Evolutionary conservation across 345 rosid species (phyloP), one percentile per base, ranked within the genome.

Genomic region (Brassica rapa): DNA sequence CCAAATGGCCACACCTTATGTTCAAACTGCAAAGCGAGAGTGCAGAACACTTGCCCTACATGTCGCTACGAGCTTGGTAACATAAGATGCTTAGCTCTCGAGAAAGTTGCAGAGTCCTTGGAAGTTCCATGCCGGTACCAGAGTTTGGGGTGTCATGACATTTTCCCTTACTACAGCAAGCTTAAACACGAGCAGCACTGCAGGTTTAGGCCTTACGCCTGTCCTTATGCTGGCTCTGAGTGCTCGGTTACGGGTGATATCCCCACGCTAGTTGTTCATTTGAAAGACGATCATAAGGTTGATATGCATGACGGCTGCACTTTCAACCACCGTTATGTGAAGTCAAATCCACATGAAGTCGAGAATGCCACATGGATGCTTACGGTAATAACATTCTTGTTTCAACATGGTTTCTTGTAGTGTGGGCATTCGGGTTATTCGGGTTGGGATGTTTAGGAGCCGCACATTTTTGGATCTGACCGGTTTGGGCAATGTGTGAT

Each of bases 361-460:
- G 97, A 92, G 73, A 92, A 94, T 60, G 98, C 98, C 46, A 94
- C 97, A 32, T 94, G 98, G 98, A 94, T 91, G 98, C 83, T 92
- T 69, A 94, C 98, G 65, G 98, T 94, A 86, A 39, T 37, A 80
- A 8, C 2, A 41, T 65, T 60, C 14, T 33, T 30, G 12, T 65
- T 77, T 9, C 14, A 56, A 8, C 14, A 14, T 49, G 55, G 4
- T 27, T 7, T 39, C 8, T 37, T 19, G 21, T 19, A 19, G 21
- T 19, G 21, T 19, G 21, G 21, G 21, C 21, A 19, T 19, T 19
- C 21, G 21, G 21, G 21, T 19, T 19, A 19, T 19, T 19, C 21
- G 21, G 21, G 21, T 19, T 19, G 21, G 21, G 21, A 19, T 19
- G 21, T 19, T 19, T 19, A 19, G 21, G 21, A 19, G 21, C 21